Percentiles rank a stretch among this genome's conserved stretches.
phyloP scores from a whole-genome alignment of 176 grass and related monocot genomes.

The Sorghum bicolor region DNA sequence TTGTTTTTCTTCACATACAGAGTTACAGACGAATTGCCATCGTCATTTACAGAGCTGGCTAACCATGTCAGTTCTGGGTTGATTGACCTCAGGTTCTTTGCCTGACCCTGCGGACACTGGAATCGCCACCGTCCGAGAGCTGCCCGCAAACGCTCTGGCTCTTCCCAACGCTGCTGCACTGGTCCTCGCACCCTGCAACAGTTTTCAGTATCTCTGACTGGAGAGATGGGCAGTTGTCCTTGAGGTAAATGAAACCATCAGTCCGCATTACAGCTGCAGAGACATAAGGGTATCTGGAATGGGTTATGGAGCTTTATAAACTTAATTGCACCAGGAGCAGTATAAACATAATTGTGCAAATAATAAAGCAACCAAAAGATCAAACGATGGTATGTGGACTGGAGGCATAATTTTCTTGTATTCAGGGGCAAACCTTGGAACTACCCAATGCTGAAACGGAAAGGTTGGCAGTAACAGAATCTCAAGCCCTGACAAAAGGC shows the following conservation, averaged over 20 bases:
- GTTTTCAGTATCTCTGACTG: conserved; percentile 85
- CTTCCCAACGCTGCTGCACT: conserved; percentile 70
- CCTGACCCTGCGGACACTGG: conserved; percentile 71
- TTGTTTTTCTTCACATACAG: conserved; percentile 25
- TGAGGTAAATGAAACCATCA: conserved; percentile 72
- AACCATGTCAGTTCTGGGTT: conserved; percentile 35
- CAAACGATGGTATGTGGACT: neutral
- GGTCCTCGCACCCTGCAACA: conserved; percentile 70
- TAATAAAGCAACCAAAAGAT: conserved; percentile 23
- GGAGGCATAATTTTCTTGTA: conserved; percentile 1
- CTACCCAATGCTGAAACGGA: neutral
- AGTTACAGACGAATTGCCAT: conserved; percentile 29
- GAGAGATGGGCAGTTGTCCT: conserved; percentile 67
- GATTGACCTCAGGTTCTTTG: conserved; percentile 50
- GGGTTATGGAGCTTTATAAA: conserved; percentile 62
- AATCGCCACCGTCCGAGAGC: conserved; percentile 73
- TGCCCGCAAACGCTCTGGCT: conserved; percentile 79
- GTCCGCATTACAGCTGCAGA: conserved; percentile 95
- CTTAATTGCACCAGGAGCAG: conserved; percentile 26
- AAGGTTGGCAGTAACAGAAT: neutral
- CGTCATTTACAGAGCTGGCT: conserved; percentile 51
- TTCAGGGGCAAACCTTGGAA: neutral
- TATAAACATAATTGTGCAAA: conserved; percentile 35
- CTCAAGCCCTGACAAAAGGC: neutral
- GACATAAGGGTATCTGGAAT: conserved; percentile 68